Percentiles rank a stretch among this genome's conserved stretches.
Evolutionary conservation across 2,329 filamentous ascomycete species (phyloP).

Genomic region (Setomelanomma holmii): DNA sequence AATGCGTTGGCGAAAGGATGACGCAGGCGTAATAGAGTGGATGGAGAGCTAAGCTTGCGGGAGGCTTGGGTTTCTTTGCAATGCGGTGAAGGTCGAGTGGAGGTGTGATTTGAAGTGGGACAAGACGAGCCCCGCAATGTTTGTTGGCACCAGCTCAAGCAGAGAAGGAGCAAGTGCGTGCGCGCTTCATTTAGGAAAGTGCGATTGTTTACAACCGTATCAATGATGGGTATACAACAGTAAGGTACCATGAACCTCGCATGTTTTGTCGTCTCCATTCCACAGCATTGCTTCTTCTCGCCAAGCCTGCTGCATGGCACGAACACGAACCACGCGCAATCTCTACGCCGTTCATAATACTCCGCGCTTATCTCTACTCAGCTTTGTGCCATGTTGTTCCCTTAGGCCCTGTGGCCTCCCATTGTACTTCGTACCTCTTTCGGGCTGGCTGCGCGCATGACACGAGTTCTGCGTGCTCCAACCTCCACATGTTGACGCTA

Average conservation of each 20-base stretch:
- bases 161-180: not conserved
- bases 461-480: not conserved
- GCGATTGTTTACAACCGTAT: not conserved
- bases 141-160: not conserved
- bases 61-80: conserved; percentile 7
- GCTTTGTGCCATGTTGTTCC: conserved; percentile 2
- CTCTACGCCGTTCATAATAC: conserved; percentile 4
- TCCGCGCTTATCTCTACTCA: conserved; percentile 5
- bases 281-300: not conserved
- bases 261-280: not conserved
- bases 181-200: not conserved
- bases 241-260: not conserved
- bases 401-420: conserved; percentile 14
- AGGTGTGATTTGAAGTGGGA: not conserved
- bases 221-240: not conserved
- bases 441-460: not conserved
- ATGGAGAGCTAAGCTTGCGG: conserved; percentile 6
- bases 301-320: conserved; percentile 3
- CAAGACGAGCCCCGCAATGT: not conserved
- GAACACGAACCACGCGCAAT: conserved; percentile 1
- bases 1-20: conserved; percentile 16
- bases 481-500: not conserved
- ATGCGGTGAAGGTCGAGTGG: not conserved
- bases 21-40: conserved; percentile 4
- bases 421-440: not conserved